Evolutionary conservation across 306 rosid species (phyloP).

Genomic region (Sphenostylis stenocarpa): DNA sequence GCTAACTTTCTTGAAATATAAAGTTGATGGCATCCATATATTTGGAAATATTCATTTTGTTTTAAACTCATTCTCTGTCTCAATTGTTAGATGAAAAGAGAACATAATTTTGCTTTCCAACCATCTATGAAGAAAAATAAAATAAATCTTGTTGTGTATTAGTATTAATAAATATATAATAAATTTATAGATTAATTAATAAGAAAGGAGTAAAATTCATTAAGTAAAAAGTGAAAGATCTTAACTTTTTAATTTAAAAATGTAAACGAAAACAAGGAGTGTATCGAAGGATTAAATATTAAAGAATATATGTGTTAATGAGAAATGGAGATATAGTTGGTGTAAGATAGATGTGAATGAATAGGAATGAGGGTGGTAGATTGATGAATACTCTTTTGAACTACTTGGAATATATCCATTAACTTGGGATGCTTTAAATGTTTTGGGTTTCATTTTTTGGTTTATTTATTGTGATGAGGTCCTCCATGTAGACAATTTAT

Average conservation of each 20-base stretch:
- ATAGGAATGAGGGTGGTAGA: background rate
- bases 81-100: background rate
- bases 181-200: too few relatives aligned
- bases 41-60: conserved; percentile 13
- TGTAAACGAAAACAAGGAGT: too few relatives aligned
- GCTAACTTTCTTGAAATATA: background rate
- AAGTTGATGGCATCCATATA: conserved; percentile 10
- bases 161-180: too few relatives aligned
- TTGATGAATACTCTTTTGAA: background rate
- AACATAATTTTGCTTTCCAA: conserved; percentile 2
- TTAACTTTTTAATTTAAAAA: too few relatives aligned
- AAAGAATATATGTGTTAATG: too few relatives aligned
- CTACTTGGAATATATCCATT: background rate
- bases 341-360: background rate
- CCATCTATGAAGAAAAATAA: background rate
- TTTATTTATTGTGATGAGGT: background rate
- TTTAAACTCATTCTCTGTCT: background rate
- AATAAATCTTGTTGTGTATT: too few relatives aligned
- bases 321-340: background rate
- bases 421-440: background rate
- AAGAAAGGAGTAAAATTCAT: background rate
- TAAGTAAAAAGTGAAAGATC: background rate
- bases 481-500: background rate
- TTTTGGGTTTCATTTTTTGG: background rate
- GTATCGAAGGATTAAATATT: too few relatives aligned